These are phyloP conservation scores for Rubroboletus satanas DNA, from an alignment of 768 basidiomycete species.

Conservation along the genomic window DNA sequence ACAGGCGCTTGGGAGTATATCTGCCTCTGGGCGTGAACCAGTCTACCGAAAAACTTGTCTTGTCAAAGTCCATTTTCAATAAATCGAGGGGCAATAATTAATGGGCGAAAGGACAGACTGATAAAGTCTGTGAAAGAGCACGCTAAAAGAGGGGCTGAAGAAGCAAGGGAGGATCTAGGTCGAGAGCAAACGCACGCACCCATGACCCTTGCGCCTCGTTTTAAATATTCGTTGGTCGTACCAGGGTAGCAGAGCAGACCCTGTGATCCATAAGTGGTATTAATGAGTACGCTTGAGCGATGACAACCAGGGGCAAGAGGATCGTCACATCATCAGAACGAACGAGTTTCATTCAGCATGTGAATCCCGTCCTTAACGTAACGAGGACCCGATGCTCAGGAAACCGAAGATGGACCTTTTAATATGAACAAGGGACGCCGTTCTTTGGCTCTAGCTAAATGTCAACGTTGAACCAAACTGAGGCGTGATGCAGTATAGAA, in stretches of 20 bases:
- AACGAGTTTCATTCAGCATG: constrained; percentile 1
- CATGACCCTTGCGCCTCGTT: not conserved
- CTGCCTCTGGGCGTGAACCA: constrained; percentile 30
- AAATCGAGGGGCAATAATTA: not conserved
- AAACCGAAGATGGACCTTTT: not conserved
- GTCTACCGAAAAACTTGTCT: constrained; percentile 30
- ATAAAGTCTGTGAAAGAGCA: constrained; percentile 1
- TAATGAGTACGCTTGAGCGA: constrained; percentile 1
- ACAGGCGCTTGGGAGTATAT: constrained; percentile 25
- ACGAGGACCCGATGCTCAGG: not conserved
- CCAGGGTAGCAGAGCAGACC: constrained; percentile 16
- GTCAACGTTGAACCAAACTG: too few relatives aligned
- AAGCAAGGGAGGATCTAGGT: not conserved
- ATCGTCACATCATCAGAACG: constrained; percentile 8
- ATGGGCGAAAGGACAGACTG: constrained; percentile 6
- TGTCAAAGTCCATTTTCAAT: constrained; percentile 32
- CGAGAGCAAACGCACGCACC: not conserved
- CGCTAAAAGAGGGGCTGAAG: not conserved
- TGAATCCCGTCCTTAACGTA: constrained; percentile 9
- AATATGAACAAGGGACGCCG: not conserved
- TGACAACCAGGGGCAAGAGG: constrained; percentile 1
- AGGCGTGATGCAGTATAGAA: not conserved
- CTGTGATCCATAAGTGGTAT: constrained; percentile 13
- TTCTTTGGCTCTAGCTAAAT: not conserved
- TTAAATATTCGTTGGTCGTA: constrained; percentile 15